These are phyloP conservation scores for Acanthamoeba castellanii DNA, from an alignment of 208 protist species.

Conservation along the genomic window DNA sequence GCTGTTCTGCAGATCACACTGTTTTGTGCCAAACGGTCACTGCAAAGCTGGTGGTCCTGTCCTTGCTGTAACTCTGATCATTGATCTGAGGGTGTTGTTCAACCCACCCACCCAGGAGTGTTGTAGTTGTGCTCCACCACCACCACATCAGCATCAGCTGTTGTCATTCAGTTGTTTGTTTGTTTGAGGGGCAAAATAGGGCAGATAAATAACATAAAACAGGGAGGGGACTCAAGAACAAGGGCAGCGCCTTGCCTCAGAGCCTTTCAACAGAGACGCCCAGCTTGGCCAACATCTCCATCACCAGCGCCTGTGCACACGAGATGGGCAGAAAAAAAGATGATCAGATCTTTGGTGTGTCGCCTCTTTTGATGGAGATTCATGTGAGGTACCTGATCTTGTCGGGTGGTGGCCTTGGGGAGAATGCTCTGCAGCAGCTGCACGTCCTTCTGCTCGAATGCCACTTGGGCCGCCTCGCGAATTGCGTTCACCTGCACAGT, in stretches of 20 bases:
- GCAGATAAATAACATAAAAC: background rate
- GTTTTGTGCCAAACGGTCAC: background rate
- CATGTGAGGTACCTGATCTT: conserved; percentile 16
- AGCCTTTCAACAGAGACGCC: background rate
- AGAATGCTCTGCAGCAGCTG: conserved; percentile 74
- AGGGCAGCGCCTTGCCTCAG: background rate
- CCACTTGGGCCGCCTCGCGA: conserved; percentile 78
- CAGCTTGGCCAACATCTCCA: background rate
- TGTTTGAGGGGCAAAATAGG: background rate
- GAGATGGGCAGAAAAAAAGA: background rate
- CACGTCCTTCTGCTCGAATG: conserved; percentile 76
- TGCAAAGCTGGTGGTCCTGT: too few species aligned
- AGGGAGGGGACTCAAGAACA: background rate
- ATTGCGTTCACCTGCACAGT: background rate
- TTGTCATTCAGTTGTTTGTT: too few species aligned
- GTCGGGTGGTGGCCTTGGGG: conserved; percentile 53
- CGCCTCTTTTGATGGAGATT: background rate
- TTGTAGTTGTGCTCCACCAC: too few species aligned
- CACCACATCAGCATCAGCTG: too few species aligned
- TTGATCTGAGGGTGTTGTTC: too few species aligned
- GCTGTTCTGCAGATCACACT: background rate
- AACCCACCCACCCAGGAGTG: too few species aligned
- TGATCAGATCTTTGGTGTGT: too few species aligned
- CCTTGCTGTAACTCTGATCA: background rate
- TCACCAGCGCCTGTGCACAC: background rate